phyloP scores from a whole-genome alignment of 2,329 filamentous ascomycete genomes.

The Penicillium sp. region DNA sequence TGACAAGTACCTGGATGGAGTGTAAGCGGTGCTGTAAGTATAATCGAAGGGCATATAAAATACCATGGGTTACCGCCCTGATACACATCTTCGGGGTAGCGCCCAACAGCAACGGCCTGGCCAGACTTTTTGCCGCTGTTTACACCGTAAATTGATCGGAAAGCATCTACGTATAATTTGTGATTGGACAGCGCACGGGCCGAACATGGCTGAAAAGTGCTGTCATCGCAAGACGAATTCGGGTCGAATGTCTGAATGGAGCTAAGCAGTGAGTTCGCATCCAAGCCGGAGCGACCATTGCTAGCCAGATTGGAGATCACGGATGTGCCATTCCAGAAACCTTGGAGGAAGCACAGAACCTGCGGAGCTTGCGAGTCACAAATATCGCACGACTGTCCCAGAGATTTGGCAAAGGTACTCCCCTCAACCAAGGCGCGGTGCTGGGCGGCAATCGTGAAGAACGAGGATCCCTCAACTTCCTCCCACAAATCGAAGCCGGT shows the following conservation, averaged over 20 bases:
- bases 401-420: conserved; percentile 58
- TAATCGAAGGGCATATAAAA: not conserved
- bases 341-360: conserved; percentile 70
- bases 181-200: conserved; percentile 67
- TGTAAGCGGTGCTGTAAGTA: not conserved
- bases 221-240: conserved; percentile 61
- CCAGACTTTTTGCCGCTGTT: conserved; percentile 65
- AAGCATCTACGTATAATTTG: conserved; percentile 72
- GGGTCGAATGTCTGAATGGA: conserved; percentile 71
- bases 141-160: conserved; percentile 68
- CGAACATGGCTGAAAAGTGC: conserved; percentile 75
- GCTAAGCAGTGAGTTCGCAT: conserved; percentile 67
- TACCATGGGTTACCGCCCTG: conserved; percentile 69
- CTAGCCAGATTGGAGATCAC: conserved; percentile 63
- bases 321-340: conserved; percentile 65
- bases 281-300: conserved; percentile 68
- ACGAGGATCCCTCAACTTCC: conserved; percentile 13
- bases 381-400: conserved; percentile 61
- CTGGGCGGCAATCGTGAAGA: conserved; percentile 17
- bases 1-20: conserved; percentile 60
- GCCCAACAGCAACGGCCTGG: conserved; percentile 60
- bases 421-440: conserved; percentile 49
- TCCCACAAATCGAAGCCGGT: conserved; percentile 20
- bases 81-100: conserved; percentile 72
- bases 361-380: conserved; percentile 67